Evolutionary conservation across 345 rosid species (phyloP).

Genomic region (Bruguiera sexangula): DNA sequence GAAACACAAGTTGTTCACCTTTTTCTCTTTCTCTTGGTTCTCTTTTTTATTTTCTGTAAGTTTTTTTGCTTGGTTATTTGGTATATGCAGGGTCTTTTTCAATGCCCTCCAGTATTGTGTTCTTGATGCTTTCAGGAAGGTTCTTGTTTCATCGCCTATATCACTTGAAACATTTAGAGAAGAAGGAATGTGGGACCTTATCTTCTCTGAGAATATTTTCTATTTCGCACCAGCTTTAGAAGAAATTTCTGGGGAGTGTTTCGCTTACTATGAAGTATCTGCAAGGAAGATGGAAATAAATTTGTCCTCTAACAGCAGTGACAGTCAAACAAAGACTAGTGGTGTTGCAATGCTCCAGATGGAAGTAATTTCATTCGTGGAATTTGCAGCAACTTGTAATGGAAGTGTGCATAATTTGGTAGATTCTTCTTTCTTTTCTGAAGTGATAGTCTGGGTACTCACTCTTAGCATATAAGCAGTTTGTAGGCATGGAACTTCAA

Average conservation of each 20-base stretch:
- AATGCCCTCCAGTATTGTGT: slow-evolving; percentile 48
- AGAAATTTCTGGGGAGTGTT: slow-evolving; percentile 33
- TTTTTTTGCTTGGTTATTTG: background rate
- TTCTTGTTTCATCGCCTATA: slow-evolving; percentile 50
- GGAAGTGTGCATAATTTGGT: slow-evolving; percentile 60
- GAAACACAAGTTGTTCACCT: background rate
- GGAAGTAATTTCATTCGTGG: slow-evolving; percentile 57
- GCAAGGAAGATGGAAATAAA: slow-evolving; percentile 23
- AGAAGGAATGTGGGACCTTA: slow-evolving; percentile 70
- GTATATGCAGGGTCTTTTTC: slow-evolving; percentile 45
- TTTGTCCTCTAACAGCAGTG: slow-evolving; percentile 20
- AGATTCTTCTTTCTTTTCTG: slow-evolving; percentile 21
- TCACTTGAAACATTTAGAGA: slow-evolving; percentile 52
- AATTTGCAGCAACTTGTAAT: slow-evolving; percentile 56
- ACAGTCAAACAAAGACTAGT: slow-evolving; percentile 22
- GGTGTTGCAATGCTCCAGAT: slow-evolving; percentile 51
- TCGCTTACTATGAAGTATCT: slow-evolving; percentile 17
- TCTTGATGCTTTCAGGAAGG: slow-evolving; percentile 49
- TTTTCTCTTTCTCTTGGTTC: slow-evolving; percentile 10
- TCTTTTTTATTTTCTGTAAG: slow-evolving; percentile 8
- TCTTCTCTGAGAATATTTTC: slow-evolving; percentile 69
- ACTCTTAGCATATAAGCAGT: slow-evolving; percentile 2
- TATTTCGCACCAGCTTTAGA: slow-evolving; percentile 43
- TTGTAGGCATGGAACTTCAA: slow-evolving; percentile 4
- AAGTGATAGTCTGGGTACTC: background rate